Evolutionary conservation across 495 filamentous ascomycete species (phyloP), one percentile per base, ranked within the genome.

Genomic region (Podospora anserina): DNA sequence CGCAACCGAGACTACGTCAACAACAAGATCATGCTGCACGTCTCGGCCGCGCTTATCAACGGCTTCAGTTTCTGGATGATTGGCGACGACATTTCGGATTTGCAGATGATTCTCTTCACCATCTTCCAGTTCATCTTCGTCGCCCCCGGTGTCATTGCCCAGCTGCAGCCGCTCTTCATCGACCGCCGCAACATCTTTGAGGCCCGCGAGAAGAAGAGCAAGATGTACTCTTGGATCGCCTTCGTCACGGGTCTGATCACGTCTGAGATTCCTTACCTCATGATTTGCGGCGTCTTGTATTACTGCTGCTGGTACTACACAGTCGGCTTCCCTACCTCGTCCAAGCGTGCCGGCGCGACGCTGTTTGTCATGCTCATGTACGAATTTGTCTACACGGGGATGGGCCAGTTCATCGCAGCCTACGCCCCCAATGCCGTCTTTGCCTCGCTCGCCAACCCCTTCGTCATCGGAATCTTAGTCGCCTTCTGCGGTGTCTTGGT

Each of bases 1-100:
- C 85, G 91, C 58, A 89, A 87, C 30, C 88, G 87, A 2, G 81
- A 84, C 11, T 93, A 94, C 75, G 85, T 93, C 58, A 88, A 89
- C 75, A 88, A 89, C 58, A 86, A 87, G 77, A 59, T 82, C 44
- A 74, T 75, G 18, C 66, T 81, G 59, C 77, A 81, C 68, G 71
- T 81, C 58, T 59, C 74, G 32, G 71, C 71, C 30, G 75, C 77
- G 77, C 39, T 93, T 1, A 92, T 92, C 81, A 91, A 91, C 69
- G 90, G 90, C 27, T 92, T 94, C 76, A 89, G 88, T 0, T 93
- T 94, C 77, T 91, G 86, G 83, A 83, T 88, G 59, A 84, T 90
- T 11, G 80, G 86, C 18, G 85, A 84, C 66, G 84, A 83, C 34
- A 76, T 86, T 13, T 87, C 90, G 71, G 92, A 90, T 27, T 83